Base-by-base conservation (phyloP, 2,329 filamentous ascomycete genomes). In the Pyricularia sp. region DNA sequence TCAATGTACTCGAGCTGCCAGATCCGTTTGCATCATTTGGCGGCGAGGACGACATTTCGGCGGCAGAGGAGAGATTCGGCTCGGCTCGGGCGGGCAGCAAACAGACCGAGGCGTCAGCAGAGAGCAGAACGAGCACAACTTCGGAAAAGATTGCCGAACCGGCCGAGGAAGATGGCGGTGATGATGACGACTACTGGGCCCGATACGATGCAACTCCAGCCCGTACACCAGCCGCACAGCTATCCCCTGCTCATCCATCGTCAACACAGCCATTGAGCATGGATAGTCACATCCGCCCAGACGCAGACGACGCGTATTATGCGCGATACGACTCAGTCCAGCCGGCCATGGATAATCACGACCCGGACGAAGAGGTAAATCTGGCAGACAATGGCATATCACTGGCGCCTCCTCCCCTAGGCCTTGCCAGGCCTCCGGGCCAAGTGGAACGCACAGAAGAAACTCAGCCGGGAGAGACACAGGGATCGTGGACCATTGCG, bases 171-270 rank as follows among this genome's bases (percentile, higher is more conserved):
- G 77, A 81, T 0, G 84, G 87, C 0, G 87, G 89, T 26, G 88
- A 89, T 35, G 88, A 91, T 67, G 88, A 90, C 68, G 87, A 87
- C 69, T 93, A 93, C 74, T 93, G 90, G 90, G 88, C 85, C 35
- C 83, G 85, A 67, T 93, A 93, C 73, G 89, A 91, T 72, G 83
- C 84, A 30, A 90, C 88, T 4, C 88, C 89, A 1, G 81, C 82
- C 1, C 79, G 81, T 60, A 89, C 87, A 10, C 87, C 87, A 0
- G 85, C 82, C 7, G 75, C 78, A 26, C 85, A 87, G 70, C 80
- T 78, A 28, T 88, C 87, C 4, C 87, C 88, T 3, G 86, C 83
- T 13, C 87, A 88, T 4, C 16, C 71, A 70, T 66, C 72, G 68
- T 57, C 31, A 40, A 31, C 8, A 22, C 62, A 64, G 16, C 10